Evolutionary conservation across 768 basidiomycete genomes (phyloP).

Genomic region (Lenzites betulinus): DNA sequence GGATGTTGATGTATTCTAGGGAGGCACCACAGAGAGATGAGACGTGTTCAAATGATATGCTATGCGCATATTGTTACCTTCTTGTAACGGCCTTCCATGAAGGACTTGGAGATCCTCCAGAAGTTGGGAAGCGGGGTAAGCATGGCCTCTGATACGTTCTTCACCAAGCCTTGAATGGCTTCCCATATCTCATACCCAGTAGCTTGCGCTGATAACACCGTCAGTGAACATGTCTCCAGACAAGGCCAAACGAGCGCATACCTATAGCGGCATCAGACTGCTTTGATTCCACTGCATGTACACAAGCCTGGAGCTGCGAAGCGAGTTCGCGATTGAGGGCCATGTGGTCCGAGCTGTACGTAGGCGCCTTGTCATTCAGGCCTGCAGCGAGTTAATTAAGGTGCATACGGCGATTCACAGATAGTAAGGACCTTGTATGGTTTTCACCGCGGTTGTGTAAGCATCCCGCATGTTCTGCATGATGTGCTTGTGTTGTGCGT

Average conservation of each 20-base stretch:
- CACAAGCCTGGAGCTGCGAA: conserved; percentile 59
- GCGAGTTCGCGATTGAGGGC: conserved; percentile 39
- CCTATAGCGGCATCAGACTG: conserved; percentile 63
- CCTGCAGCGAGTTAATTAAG: neutral
- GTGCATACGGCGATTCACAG: too few relatives aligned
- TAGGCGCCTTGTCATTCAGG: conserved; percentile 1
- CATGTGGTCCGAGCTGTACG: neutral
- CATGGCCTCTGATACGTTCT: conserved; percentile 84
- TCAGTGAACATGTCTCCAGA: neutral
- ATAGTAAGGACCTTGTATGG: conserved; percentile 45
- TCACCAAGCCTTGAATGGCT: conserved; percentile 74
- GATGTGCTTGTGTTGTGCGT: conserved; percentile 88
- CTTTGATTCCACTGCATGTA: conserved; percentile 62
- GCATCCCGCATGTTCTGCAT: conserved; percentile 71
- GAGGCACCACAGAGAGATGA: neutral
- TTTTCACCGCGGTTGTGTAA: conserved; percentile 52
- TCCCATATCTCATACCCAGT: conserved; percentile 82
- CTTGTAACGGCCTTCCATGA: conserved; percentile 91
- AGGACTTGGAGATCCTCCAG: conserved; percentile 89
- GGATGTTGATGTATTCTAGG: conserved; percentile 30
- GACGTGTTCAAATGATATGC: neutral
- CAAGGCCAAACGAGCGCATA: conserved; percentile 33
- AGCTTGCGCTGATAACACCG: conserved; percentile 54
- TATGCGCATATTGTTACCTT: conserved; percentile 54
- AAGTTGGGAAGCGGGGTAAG: conserved; percentile 86